Evolutionary conservation across 495 filamentous ascomycete species (phyloP).

Genomic region (Talaromyces nanjingensis): DNA sequence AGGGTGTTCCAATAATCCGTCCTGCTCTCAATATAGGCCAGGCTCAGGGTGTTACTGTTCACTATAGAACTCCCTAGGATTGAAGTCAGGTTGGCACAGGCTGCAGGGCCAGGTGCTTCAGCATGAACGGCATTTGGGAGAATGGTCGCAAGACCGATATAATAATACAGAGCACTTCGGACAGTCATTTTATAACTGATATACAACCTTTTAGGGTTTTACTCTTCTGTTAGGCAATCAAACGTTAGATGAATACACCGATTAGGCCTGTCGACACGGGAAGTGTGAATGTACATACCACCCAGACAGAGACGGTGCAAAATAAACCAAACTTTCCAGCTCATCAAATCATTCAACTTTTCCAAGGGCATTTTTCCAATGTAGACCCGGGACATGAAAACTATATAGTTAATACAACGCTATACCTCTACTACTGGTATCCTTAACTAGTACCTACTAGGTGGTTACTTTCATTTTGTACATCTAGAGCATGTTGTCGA

Average conservation of each 20-base stretch:
- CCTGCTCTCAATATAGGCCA: conserved; percentile 13
- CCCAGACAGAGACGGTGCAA: background rate
- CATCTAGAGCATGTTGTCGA: background rate
- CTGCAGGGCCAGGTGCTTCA: background rate
- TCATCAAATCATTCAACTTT: background rate
- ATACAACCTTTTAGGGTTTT: background rate
- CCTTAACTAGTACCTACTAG: background rate
- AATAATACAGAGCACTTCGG: background rate
- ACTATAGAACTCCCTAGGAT: conserved; percentile 7
- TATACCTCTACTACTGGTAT: no score
- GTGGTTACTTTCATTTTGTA: background rate
- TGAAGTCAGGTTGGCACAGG: conserved; percentile 1
- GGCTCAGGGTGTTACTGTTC: conserved; percentile 11
- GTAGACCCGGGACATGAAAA: background rate
- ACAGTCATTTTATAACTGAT: background rate
- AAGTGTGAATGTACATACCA: background rate
- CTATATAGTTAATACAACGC: background rate
- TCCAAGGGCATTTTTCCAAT: background rate
- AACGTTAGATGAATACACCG: background rate
- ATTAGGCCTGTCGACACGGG: background rate
- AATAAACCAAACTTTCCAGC: background rate
- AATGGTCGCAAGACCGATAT: background rate
- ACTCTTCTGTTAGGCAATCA: background rate
- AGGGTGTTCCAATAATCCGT: conserved; percentile 40
- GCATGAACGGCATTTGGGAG: background rate